phyloP scores from a whole-genome alignment of 1,139 yeast species.

The Tardiomyces depauwii region DNA sequence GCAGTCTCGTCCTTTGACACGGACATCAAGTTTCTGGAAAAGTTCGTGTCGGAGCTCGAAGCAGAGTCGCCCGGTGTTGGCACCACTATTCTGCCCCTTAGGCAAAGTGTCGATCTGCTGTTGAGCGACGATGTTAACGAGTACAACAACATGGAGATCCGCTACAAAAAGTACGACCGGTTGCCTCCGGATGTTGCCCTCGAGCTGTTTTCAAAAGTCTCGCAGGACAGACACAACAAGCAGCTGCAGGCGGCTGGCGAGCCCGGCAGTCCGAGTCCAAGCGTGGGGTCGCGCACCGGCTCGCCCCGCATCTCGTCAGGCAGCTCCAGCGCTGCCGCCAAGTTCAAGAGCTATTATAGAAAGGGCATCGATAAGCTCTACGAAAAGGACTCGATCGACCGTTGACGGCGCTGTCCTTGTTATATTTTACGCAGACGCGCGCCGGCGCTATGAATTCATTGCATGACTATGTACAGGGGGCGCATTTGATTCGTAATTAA shows the following conservation, averaged over 20 bases:
- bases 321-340: slow-evolving; percentile 2
- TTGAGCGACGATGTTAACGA: slow-evolving; percentile 40
- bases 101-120: slow-evolving; percentile 49
- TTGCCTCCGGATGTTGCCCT: slow-evolving; percentile 50
- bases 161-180: slow-evolving; percentile 51
- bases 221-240: neutral
- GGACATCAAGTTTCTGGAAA: slow-evolving; percentile 51
- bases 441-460: neutral
- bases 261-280: neutral
- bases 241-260: neutral
- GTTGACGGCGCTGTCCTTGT: slow-evolving; percentile 2
- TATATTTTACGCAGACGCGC: neutral
- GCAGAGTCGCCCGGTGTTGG: slow-evolving; percentile 5
- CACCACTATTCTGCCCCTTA: slow-evolving; percentile 40
- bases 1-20: slow-evolving; percentile 50
- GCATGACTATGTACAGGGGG: neutral
- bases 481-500: too few relatives aligned
- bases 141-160: slow-evolving; percentile 40
- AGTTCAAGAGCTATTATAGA: slow-evolving; percentile 15
- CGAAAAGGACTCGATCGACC: slow-evolving; percentile 7
- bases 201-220: slow-evolving; percentile 33
- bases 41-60: slow-evolving; percentile 25
- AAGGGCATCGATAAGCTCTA: slow-evolving; percentile 12
- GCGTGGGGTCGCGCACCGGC: neutral
- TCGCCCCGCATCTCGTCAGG: neutral